Percentiles rank a stretch among this genome's conserved stretches.
phyloP scores from a whole-genome alignment of 768 basidiomycete genomes.

The Pleurotus pulmonarius region DNA sequence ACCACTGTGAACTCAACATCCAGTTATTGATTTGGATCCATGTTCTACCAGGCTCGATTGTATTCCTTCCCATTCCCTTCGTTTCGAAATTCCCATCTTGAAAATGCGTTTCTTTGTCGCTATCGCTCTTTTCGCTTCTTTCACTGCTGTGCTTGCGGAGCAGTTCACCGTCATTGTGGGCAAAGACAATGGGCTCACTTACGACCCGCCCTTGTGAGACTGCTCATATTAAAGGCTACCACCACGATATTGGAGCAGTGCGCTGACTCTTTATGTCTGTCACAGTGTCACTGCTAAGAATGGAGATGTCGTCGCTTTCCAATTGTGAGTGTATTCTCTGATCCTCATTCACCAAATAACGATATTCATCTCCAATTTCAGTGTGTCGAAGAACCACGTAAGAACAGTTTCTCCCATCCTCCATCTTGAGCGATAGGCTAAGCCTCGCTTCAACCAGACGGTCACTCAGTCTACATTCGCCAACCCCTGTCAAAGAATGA shows the following conservation, averaged over 20 bases:
- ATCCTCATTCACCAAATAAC: not conserved
- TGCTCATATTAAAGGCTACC: no score
- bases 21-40: conserved; percentile 9
- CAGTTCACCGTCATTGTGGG: conserved; percentile 38
- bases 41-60: conserved; percentile 29
- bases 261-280: not conserved
- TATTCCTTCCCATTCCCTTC: conserved; percentile 10
- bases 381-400: conserved; percentile 36
- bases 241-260: no score
- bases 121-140: conserved; percentile 37
- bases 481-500: conserved; percentile 29
- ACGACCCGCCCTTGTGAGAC: conserved; percentile 7
- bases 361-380: conserved; percentile 10
- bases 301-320: conserved; percentile 43
- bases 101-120: conserved; percentile 50
- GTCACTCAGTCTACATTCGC: conserved; percentile 38
- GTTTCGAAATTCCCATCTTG: conserved; percentile 21
- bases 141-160: conserved; percentile 33
- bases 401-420: conserved; percentile 8
- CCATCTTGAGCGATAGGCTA: not conserved
- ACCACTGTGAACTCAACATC: not conserved
- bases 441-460: conserved; percentile 19
- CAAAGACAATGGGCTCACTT: conserved; percentile 18
- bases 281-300: conserved; percentile 24
- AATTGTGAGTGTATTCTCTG: conserved; percentile 26